Base-by-base conservation (phyloP, 2,329 filamentous ascomycete genomes). In the Cladosporium sp. region DNA sequence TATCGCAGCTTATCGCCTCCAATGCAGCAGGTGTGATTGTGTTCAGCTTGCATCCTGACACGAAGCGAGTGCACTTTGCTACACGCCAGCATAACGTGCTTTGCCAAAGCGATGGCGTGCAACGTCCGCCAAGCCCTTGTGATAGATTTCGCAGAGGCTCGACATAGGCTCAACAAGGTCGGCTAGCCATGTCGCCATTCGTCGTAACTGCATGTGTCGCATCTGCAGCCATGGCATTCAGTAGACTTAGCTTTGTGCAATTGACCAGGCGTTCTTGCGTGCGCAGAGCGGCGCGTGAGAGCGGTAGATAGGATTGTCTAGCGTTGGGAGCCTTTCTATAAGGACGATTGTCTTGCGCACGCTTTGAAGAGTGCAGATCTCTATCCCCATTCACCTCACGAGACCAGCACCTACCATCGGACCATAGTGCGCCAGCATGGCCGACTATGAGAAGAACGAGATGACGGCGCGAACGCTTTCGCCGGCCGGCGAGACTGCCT, bases 381-480 rank as follows among this genome's bases (percentile, higher is more conserved):
- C 26, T 30, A 49, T 14, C 24, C 6, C 18, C 10, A n/a, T 21
- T 21, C n/a, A 32, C 1, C 26, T n/a, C 24, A 21, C 24, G n/a
- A 21, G 11, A 28, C 21, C 32, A 34, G 52, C n/a, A 32, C 21
- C 34, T 28, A 11, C 34, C 30, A 41, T 28, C 14, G 10, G 30
- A 41, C 24, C 38, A 14, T 59, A 47, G 57, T 47, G 36, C 41
- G 24, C 36, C 24, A 64, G 2, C 51, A 64, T 64, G 61, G 61
- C 51, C 26, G 61, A 64, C 51, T 30, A 38, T 36, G 61, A 64
- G 28, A 64, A 64, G 36, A 24, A 64, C 51, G 36, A 64, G 14
- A 52, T 64, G 12, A 64, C 61, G n/a, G 51, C 61, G 18, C 61
- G 61, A 28, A 64, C 61, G 18, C 51, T 64, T 14, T 64, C 61